These are phyloP conservation scores for Camelina sativa DNA, from an alignment of 345 rosid species.

Conservation along the genomic window DNA sequence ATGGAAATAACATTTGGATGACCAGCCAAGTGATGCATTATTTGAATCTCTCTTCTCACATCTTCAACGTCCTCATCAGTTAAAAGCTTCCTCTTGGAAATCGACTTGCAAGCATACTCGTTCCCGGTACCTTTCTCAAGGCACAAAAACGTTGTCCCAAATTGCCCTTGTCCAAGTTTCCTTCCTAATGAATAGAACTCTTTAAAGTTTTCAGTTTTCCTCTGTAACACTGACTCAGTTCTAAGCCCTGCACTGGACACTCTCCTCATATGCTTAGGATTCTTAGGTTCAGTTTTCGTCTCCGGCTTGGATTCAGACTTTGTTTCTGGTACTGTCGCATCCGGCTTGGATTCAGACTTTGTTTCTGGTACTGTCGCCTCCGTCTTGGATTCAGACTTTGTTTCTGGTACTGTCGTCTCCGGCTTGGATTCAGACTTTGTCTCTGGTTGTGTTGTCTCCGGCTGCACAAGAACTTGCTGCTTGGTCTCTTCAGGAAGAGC, in stretches of 20 bases:
- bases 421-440: slow-evolving; percentile 52
- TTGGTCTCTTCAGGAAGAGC: slow-evolving; percentile 34
- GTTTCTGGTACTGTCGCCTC: slow-evolving; percentile 54
- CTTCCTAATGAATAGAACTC: slow-evolving; percentile 73
- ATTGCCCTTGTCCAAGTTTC: slow-evolving; percentile 93
- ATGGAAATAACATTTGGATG: slow-evolving; percentile 80
- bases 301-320: slow-evolving; percentile 51
- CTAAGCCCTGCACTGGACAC: slow-evolving; percentile 76
- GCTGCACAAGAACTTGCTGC: slow-evolving; percentile 45
- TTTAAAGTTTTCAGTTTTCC: slow-evolving; percentile 73
- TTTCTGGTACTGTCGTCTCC: slow-evolving; percentile 48
- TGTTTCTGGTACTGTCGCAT: slow-evolving; percentile 54
- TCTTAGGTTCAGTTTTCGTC: slow-evolving; percentile 41
- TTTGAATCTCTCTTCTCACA: slow-evolving; percentile 88
- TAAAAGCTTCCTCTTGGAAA: slow-evolving; percentile 83
- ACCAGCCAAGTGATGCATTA: slow-evolving; percentile 92
- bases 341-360: slow-evolving; percentile 49
- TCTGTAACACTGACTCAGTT: slow-evolving; percentile 70
- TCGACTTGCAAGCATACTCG: slow-evolving; percentile 86
- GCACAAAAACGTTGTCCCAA: slow-evolving; percentile 81
- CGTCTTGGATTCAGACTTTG: slow-evolving; percentile 51
- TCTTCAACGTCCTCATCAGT: slow-evolving; percentile 86
- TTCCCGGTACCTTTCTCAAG: slow-evolving; percentile 65
- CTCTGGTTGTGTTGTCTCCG: slow-evolving; percentile 53
- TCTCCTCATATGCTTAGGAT: slow-evolving; percentile 61